Evolutionary conservation across 306 rosid genomes (phyloP).

Genomic region (Lithocarpus polystachyus): DNA sequence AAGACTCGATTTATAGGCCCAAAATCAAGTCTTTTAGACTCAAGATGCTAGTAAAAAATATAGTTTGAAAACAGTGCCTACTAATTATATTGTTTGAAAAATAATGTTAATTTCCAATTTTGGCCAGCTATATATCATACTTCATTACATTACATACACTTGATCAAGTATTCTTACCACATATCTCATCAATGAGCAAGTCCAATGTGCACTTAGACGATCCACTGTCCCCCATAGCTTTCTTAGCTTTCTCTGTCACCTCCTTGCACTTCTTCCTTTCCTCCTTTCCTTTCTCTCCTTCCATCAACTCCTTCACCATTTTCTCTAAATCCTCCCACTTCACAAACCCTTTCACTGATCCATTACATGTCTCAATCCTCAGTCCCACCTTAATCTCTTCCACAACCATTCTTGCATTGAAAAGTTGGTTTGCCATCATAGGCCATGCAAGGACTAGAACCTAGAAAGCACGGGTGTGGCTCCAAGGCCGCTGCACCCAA

Average conservation of each 20-base stretch:
- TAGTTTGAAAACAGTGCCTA: too few species aligned
- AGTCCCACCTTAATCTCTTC: constrained; percentile 47
- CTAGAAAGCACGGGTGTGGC: too few species aligned
- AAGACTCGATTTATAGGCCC: too few species aligned
- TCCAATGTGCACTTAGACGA: constrained; percentile 33
- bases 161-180: neutral
- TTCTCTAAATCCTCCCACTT: constrained; percentile 32
- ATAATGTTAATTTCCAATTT: too few species aligned
- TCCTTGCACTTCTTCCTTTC: constrained; percentile 36
- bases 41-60: too few species aligned
- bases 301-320: constrained; percentile 42
- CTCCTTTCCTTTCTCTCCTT: constrained; percentile 33
- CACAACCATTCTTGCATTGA: constrained; percentile 49
- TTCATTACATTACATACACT: too few species aligned
- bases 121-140: too few species aligned
- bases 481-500: too few species aligned
- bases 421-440: constrained; percentile 39
- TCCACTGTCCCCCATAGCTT: constrained; percentile 39
- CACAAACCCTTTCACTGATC: constrained; percentile 34
- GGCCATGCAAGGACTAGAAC: constrained; percentile 58
- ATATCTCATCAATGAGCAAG: constrained; percentile 11
- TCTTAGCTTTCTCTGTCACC: constrained; percentile 30
- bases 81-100: too few species aligned
- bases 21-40: too few species aligned
- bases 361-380: constrained; percentile 28